phyloP scores from a whole-genome alignment of 768 basidiomycete species.

The Rubroboletus satanas region DNA sequence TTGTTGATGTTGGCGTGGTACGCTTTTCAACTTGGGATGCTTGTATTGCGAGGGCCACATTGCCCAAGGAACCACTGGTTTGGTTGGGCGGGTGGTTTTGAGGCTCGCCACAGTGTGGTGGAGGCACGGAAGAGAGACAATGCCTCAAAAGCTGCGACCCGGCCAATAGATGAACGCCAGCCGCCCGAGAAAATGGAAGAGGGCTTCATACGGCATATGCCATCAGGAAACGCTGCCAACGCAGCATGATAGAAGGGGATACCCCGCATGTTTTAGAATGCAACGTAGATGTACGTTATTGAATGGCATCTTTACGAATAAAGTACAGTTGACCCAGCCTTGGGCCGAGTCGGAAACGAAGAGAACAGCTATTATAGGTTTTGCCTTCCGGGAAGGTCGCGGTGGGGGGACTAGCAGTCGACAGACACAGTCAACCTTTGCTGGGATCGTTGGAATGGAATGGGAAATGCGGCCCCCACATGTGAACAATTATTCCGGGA shows the following conservation, averaged over 20 bases:
- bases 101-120: slow-evolving; percentile 39
- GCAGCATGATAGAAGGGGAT: not conserved
- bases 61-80: slow-evolving; percentile 47
- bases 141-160: not conserved
- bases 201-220: not conserved
- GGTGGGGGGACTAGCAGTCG: not conserved
- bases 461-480: not conserved
- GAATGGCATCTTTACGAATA: not conserved
- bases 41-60: slow-evolving; percentile 69
- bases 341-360: not conserved
- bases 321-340: not conserved
- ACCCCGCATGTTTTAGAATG: not conserved
- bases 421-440: not conserved
- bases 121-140: slow-evolving; percentile 4
- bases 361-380: not conserved
- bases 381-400: not conserved
- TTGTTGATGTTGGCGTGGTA: slow-evolving; percentile 57
- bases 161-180: not conserved
- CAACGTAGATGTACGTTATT: not conserved
- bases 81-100: slow-evolving; percentile 58
- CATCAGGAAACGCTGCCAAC: not conserved
- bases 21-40: slow-evolving; percentile 51
- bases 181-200: slow-evolving; percentile 8
- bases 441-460: not conserved
- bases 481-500: not conserved